Percentiles rank a stretch among this genome's conserved stretches.
Conservation (phyloP, 768 basidiomycete species). For the Kwoniella dendrophila region DNA sequence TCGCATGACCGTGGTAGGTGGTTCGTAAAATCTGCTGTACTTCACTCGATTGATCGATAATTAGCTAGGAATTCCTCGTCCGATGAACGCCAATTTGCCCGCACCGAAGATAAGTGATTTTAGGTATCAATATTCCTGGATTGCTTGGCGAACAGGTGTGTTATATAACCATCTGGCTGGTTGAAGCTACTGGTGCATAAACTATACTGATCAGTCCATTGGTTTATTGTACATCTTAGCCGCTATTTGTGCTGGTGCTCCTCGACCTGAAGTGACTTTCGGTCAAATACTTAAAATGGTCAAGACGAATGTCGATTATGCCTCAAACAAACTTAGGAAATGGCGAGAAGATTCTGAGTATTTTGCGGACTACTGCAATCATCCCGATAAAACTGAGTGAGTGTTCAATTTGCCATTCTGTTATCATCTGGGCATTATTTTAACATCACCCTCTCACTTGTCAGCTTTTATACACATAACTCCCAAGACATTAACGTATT, state of each 20-base stretch:
- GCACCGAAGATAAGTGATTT: background rate
- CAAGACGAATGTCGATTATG: background rate
- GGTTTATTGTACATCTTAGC: background rate
- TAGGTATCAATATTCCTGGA: background rate
- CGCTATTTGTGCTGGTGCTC: background rate
- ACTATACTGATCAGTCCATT: background rate
- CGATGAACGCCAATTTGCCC: background rate
- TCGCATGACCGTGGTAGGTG: background rate
- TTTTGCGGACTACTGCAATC: constrained; percentile 1
- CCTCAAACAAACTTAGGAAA: background rate
- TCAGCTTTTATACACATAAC: background rate
- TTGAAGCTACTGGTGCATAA: background rate
- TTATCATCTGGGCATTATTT: background rate
- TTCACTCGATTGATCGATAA: background rate
- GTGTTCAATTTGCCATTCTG: background rate
- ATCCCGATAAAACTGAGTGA: background rate
- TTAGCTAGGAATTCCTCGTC: background rate
- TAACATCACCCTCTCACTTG: background rate
- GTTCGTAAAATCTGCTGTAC: background rate
- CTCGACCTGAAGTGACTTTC: background rate
- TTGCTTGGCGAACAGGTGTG: background rate
- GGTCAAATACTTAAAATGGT: background rate
- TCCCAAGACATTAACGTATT: too few relatives aligned
- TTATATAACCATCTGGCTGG: background rate
- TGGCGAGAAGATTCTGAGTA: background rate